A percentile compares a stretch with the other conserved stretches of the same genome.
Evolutionary conservation across 306 rosid genomes (phyloP).

Genomic region (Fagus crenata): DNA sequence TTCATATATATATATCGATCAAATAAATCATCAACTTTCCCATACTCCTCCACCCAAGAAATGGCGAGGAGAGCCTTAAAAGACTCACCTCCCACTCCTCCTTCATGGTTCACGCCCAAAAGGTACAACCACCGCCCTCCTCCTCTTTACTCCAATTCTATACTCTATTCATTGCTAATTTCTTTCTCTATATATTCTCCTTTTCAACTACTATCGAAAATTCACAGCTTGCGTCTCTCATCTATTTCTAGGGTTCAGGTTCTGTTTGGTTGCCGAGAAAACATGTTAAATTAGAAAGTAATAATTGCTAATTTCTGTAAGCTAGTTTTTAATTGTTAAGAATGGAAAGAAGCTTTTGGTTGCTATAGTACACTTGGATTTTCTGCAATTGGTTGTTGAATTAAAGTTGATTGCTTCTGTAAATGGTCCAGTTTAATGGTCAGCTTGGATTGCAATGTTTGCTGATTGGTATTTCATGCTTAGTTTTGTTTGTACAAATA

Average conservation of each 20-base stretch:
- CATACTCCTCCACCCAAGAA: not conserved
- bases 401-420: not conserved
- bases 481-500: not conserved
- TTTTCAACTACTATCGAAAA: not conserved
- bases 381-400: not conserved
- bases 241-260: not conserved
- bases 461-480: not conserved
- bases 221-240: not conserved
- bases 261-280: not conserved
- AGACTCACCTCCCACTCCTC: constrained; percentile 9
- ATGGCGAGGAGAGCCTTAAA: constrained; percentile 12
- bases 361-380: not conserved
- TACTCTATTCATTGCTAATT: not conserved
- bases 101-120: constrained; percentile 46
- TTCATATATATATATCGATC: not conserved
- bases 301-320: not conserved
- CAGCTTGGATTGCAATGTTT: not conserved
- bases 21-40: not conserved
- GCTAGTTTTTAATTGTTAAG: too few species aligned
- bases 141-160: not conserved
- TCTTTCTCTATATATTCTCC: not conserved
- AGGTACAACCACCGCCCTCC: constrained; percentile 15
- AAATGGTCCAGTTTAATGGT: not conserved
- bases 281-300: not conserved
- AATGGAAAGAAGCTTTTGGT: not conserved